Conservation (phyloP, 2,329 filamentous ascomycete genomes). For the Aspergillus quadricinctus region DNA sequence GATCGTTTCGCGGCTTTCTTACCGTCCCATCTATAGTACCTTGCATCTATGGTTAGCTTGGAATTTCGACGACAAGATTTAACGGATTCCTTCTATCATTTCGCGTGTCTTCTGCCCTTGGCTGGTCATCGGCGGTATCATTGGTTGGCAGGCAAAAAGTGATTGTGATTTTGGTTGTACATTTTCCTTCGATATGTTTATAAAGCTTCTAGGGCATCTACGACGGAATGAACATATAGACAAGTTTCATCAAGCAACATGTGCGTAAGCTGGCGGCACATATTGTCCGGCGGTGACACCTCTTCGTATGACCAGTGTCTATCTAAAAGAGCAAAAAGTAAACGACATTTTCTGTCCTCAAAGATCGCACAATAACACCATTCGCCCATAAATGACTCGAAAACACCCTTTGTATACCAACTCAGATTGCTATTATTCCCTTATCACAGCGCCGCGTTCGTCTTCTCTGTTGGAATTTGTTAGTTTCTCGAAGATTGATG, state of each 20-base stretch:
- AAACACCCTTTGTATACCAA: constrained; percentile 24
- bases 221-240: constrained; percentile 1
- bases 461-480: constrained; percentile 21
- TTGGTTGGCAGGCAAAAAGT: background rate
- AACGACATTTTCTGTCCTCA: constrained; percentile 21
- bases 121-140: background rate
- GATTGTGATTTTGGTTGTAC: background rate
- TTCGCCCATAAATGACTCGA: constrained; percentile 32
- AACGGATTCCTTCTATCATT: constrained; percentile 6
- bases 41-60: background rate
- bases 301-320: background rate
- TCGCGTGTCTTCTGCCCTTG: background rate
- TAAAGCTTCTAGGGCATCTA: constrained; percentile 10
- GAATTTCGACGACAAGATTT: constrained; percentile 8
- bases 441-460: constrained; percentile 29
- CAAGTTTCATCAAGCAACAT: background rate
- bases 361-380: constrained; percentile 34
- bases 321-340: constrained; percentile 8
- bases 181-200: constrained; percentile 5
- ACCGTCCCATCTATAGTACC: background rate
- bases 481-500: constrained; percentile 1
- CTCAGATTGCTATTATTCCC: constrained; percentile 8
- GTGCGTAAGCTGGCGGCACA: background rate
- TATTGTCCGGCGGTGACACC: background rate
- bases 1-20: constrained; percentile 6